Base-by-base conservation (phyloP, 2,329 filamentous ascomycete genomes). In the Diaporthe sp. region DNA sequence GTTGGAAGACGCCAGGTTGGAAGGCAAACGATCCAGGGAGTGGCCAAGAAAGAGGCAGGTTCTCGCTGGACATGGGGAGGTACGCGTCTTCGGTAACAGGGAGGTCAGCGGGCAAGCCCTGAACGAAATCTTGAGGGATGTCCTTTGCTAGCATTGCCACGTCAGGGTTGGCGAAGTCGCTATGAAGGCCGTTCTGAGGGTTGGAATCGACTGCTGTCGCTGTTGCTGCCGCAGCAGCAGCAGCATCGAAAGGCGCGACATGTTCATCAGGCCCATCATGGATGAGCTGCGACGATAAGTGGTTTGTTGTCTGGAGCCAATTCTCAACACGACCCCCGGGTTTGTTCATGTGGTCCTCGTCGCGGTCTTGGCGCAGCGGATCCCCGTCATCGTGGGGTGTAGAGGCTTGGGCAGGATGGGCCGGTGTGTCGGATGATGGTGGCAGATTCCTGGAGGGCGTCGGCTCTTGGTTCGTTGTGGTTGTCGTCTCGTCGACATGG, bases 301-400 rank as follows among this genome's bases (percentile, higher is more conserved):
- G 45, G 12, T 64, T 47, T 19, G 69, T 52, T 5, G 54, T 38
- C 33, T 54, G 33, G 13, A 72, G 57, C 70, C 70, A 72, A 30
- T 50, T 54, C 15, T 64, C 35, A 33, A 64, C 57, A 54, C 38
- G 25, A 22, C 60, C 58, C 17, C 25, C 35, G 25, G 58, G 12
- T 3, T 17, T 33, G 58, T 38, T 22, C 22, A 42, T 54, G 25
- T 55, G 30, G 33, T 50, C 42, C 54, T 64, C 13, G 35, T 45
- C 47, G 47, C 57, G 25, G 35, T 38, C 4, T 17, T 5, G n/a
- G n/a, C 9, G 42, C 25, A 35, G 35, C 38, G 42, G 35, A n/a
- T 25, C n/a, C 47, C 9, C 33, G 2, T 68, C 30, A 47, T n/a
- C 28, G 22, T 42, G 12, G 7, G 57, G 10, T 19, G 33, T 12